Evolutionary conservation across 2,329 filamentous ascomycete genomes (phyloP).

Genomic region (Calonectria pseudoturangicola): DNA sequence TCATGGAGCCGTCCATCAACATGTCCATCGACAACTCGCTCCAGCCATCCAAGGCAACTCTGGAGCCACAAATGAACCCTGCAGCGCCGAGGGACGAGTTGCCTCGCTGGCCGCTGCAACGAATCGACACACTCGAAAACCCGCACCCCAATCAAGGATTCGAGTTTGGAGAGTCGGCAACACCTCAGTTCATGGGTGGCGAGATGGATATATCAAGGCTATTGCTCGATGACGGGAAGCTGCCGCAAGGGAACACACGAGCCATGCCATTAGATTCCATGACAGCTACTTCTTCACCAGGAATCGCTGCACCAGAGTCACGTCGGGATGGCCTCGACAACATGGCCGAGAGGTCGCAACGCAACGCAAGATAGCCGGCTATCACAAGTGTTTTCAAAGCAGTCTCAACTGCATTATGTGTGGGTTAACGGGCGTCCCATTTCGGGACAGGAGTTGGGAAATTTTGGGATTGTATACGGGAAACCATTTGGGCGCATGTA

Average conservation of each 20-base stretch:
- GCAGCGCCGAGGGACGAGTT: slow-evolving; percentile 69
- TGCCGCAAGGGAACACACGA: slow-evolving; percentile 51
- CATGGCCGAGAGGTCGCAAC: slow-evolving; percentile 44
- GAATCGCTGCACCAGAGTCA: slow-evolving; percentile 41
- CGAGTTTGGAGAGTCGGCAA: slow-evolving; percentile 66
- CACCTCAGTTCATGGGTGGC: slow-evolving; percentile 65
- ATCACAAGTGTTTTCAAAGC: slow-evolving; percentile 30
- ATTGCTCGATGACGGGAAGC: slow-evolving; percentile 71
- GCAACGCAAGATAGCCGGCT: slow-evolving; percentile 41
- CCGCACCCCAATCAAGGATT: slow-evolving; percentile 57
- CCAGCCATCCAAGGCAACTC: slow-evolving; percentile 60
- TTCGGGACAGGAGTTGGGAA: slow-evolving; percentile 50
- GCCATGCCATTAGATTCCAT: slow-evolving; percentile 52
- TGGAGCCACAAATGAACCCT: slow-evolving; percentile 64
- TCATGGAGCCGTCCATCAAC: slow-evolving; percentile 71
- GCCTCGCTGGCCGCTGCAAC: slow-evolving; percentile 64
- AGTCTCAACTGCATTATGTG: slow-evolving; percentile 38
- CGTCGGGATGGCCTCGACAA: slow-evolving; percentile 31
- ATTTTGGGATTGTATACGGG: slow-evolving; percentile 44
- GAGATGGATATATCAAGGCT: slow-evolving; percentile 79
- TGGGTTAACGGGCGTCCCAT: slow-evolving; percentile 43
- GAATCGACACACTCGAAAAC: slow-evolving; percentile 57
- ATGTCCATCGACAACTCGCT: slow-evolving; percentile 70
- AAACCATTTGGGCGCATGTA: slow-evolving; percentile 47
- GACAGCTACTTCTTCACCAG: slow-evolving; percentile 51